Conservation (phyloP, 768 basidiomycete species). For the Leccinum barrowsii region DNA sequence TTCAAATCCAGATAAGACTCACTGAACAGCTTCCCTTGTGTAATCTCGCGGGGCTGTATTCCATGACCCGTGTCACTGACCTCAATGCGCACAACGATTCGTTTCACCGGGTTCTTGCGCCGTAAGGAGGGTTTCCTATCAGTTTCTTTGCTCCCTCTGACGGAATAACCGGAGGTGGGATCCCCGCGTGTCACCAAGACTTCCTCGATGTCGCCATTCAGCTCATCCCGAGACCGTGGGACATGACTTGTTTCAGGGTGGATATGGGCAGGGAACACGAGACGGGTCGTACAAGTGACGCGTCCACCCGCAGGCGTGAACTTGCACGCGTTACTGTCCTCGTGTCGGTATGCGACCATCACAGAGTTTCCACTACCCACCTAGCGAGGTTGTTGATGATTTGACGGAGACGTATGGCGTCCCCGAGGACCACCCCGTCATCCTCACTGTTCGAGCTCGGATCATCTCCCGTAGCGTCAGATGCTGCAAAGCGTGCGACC, state of each 20-base stretch:
- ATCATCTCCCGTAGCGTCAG: slow-evolving; percentile 55
- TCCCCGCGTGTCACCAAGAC: slow-evolving; percentile 30
- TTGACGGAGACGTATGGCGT: slow-evolving; percentile 78
- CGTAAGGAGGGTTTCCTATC: background rate
- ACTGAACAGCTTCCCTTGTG: slow-evolving; percentile 70
- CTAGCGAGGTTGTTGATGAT: slow-evolving; percentile 83
- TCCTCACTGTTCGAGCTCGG: slow-evolving; percentile 30
- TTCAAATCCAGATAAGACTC: slow-evolving; percentile 25
- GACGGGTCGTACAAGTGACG: slow-evolving; percentile 62
- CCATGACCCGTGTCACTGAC: slow-evolving; percentile 75
- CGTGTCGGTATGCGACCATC: background rate
- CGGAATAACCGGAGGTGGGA: slow-evolving; percentile 4
- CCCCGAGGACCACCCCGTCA: slow-evolving; percentile 74
- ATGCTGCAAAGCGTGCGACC: slow-evolving; percentile 58
- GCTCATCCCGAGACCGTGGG: slow-evolving; percentile 1
- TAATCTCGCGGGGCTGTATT: slow-evolving; percentile 62
- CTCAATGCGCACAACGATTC: slow-evolving; percentile 81
- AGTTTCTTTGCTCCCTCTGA: background rate
- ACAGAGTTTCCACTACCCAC: slow-evolving; percentile 25
- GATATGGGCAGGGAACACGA: slow-evolving; percentile 38
- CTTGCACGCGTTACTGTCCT: slow-evolving; percentile 68
- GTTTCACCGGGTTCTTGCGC: slow-evolving; percentile 39
- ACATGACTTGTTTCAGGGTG: slow-evolving; percentile 11
- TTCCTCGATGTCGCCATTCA: slow-evolving; percentile 24
- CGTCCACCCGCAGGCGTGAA: slow-evolving; percentile 71